Percentiles rank a stretch among this genome's conserved stretches.
These are phyloP conservation scores for Penstemon eatonii DNA, from an alignment of 257 asterid genomes.

Conservation along the genomic window DNA sequence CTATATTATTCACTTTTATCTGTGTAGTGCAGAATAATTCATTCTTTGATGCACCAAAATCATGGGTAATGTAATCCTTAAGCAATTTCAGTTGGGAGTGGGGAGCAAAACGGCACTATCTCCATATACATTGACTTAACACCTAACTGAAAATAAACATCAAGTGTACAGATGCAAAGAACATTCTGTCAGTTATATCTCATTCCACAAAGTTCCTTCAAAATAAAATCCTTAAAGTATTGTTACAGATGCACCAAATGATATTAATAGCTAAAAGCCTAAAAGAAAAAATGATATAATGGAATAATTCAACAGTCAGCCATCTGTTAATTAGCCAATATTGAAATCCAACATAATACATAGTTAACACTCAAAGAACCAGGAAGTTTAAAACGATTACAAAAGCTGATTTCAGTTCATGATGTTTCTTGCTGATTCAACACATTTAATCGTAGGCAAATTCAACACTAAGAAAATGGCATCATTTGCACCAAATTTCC, in stretches of 20 bases:
- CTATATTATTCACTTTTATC: too few species aligned
- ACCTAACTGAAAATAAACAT: neutral
- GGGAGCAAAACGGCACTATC: constrained; percentile 16
- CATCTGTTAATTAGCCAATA: neutral
- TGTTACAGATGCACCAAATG: constrained; percentile 7
- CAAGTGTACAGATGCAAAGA: too few species aligned
- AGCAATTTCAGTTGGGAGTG: constrained; percentile 16
- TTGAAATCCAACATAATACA: neutral
- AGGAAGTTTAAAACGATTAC: neutral
- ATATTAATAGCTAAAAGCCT: neutral
- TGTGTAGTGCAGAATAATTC: constrained; percentile 23
- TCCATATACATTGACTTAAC: constrained; percentile 9
- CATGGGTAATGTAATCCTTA: constrained; percentile 20
- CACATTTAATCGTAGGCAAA: too few species aligned
- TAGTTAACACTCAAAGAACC: neutral
- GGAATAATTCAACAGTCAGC: neutral
- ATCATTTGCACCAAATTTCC: too few species aligned
- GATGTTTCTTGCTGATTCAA: too few species aligned
- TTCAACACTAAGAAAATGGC: too few species aligned
- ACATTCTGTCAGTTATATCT: too few species aligned
- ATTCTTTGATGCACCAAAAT: constrained; percentile 25
- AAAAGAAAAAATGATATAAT: too few species aligned
- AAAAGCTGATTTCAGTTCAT: neutral
- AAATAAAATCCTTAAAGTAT: neutral
- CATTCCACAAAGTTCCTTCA: neutral